A percentile compares a stretch with the other conserved stretches of the same genome.
phyloP scores from a whole-genome alignment of 352 stramenopile species.

The Phytophthora citrophthora region DNA sequence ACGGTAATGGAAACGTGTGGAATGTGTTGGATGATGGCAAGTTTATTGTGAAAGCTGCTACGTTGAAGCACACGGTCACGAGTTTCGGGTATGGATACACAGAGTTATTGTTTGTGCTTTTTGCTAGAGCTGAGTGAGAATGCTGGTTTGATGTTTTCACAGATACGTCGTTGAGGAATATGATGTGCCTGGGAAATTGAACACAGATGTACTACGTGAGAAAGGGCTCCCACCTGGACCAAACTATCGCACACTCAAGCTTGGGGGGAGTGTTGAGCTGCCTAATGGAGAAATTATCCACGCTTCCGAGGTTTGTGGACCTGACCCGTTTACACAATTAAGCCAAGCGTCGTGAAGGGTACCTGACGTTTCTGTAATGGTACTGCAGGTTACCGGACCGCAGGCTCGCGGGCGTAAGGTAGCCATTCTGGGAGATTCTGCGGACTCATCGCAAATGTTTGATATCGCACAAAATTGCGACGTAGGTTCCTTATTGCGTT shows the following conservation, averaged over 20 bases:
- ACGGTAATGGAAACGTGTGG: conserved; percentile 72
- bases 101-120: background rate
- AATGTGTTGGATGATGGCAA: conserved; percentile 76
- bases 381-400: conserved; percentile 62
- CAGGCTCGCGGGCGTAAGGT: conserved; percentile 71
- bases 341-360: background rate
- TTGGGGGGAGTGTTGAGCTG: conserved; percentile 86
- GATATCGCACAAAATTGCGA: conserved; percentile 81
- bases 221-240: conserved; percentile 89
- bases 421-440: conserved; percentile 80
- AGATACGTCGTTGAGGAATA: conserved; percentile 88
- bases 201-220: conserved; percentile 76
- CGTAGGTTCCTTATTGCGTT: conserved; percentile 34
- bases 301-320: conserved; percentile 69
- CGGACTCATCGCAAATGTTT: conserved; percentile 76
- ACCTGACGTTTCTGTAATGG: background rate
- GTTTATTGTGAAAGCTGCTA: conserved; percentile 63
- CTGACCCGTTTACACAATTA: background rate
- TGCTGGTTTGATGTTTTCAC: background rate
- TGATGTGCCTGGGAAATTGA: conserved; percentile 81
- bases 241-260: conserved; percentile 91
- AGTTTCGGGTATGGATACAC: conserved; percentile 65
- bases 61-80: conserved; percentile 80
- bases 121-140: background rate
- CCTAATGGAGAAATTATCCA: conserved; percentile 74